Percentiles rank a stretch among this genome's conserved stretches.
Evolutionary conservation across 257 asterid species (phyloP).

Genomic region (Solanum gandarillasii): DNA sequence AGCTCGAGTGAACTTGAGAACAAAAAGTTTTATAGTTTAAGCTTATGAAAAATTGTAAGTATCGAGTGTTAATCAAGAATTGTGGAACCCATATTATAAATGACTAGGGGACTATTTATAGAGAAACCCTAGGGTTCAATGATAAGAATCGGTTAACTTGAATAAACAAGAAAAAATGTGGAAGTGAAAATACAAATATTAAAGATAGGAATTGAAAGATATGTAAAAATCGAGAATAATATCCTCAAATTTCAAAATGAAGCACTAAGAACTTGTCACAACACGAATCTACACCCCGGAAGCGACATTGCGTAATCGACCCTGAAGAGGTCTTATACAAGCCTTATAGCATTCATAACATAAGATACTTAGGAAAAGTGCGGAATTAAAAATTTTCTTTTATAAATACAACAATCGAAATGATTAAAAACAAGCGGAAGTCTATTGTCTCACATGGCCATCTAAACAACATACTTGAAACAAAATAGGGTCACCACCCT

Average conservation of each 20-base stretch:
- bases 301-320: too few relatives aligned
- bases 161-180: neutral
- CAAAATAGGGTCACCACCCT: too few relatives aligned
- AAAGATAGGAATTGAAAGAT: neutral
- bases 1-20: neutral
- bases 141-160: neutral
- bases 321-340: too few relatives aligned
- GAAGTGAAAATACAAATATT: neutral
- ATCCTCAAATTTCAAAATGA: neutral
- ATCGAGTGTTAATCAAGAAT: neutral
- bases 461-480: too few relatives aligned
- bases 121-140: neutral
- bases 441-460: too few relatives aligned
- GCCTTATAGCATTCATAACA: too few relatives aligned
- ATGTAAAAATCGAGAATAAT: neutral
- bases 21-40: neutral
- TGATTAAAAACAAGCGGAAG: too few relatives aligned
- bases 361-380: too few relatives aligned
- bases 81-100: neutral
- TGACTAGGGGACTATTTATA: too few relatives aligned
- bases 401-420: too few relatives aligned
- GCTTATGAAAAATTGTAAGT: neutral
- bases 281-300: too few relatives aligned
- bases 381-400: too few relatives aligned
- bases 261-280: neutral